Conservation (phyloP, 805 yeast genomes). For the Lachancea quebecensis region DNA sequence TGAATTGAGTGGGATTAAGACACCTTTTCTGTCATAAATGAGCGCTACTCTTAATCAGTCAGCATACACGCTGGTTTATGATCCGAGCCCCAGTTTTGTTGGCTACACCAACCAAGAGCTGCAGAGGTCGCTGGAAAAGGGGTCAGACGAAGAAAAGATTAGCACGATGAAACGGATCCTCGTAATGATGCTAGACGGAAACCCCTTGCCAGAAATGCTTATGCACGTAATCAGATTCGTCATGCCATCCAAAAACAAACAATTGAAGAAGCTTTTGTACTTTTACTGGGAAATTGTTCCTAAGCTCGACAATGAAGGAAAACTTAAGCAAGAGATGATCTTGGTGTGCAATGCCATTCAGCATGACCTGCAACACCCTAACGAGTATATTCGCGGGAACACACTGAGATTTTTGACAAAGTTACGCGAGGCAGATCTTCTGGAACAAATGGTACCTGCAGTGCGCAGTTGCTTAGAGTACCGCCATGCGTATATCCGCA, state of each 20-base stretch:
- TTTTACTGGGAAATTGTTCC: constrained; percentile 98
- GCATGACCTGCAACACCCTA: constrained; percentile 95
- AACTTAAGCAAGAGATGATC: constrained; percentile 96
- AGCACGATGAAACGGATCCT: constrained; percentile 85
- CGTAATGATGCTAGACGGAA: constrained; percentile 84
- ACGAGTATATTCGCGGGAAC: constrained; percentile 93
- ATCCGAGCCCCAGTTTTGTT: constrained; percentile 59
- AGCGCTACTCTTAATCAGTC: constrained; percentile 18
- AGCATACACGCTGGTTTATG: constrained; percentile 76
- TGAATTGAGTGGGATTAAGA: too few relatives aligned
- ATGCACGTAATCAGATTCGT: constrained; percentile 97
- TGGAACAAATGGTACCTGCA: constrained; percentile 92
- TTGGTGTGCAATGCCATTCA: constrained; percentile 96
- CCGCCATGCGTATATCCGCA: constrained; percentile 96
- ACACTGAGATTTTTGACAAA: constrained; percentile 88
- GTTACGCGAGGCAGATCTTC: constrained; percentile 83
- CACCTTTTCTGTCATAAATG: not conserved
- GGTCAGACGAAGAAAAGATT: constrained; percentile 80
- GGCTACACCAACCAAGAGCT: constrained; percentile 62
- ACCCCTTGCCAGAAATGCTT: constrained; percentile 82
- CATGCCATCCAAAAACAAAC: constrained; percentile 91
- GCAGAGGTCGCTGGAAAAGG: constrained; percentile 74
- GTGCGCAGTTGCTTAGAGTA: constrained; percentile 88
- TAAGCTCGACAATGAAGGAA: constrained; percentile 79
- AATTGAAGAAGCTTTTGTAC: constrained; percentile 83